Base-by-base conservation (phyloP, 805 yeast species). In the Myxozyma sirexii region DNA sequence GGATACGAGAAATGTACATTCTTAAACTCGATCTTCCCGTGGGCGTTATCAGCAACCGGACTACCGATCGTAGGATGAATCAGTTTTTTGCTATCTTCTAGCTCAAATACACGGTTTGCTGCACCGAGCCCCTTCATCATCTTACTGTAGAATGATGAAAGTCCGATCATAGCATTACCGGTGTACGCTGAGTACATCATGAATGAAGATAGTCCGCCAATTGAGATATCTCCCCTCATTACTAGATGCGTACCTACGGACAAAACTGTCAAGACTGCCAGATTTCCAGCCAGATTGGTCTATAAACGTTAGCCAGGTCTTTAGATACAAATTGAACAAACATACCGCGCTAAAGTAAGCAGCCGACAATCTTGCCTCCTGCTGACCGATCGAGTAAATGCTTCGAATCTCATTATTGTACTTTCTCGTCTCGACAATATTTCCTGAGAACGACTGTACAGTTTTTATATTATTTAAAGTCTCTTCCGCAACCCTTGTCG, bases 81-180 rank as follows among this genome's bases (percentile, higher is more conserved):
- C 5, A 78, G 72, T 0, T 97, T 94, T 63, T 84, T 78, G 73
- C 89, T 79, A 60, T 88, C 94, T 60, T 87, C 83, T 51, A 93
- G 77, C 72, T 93, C 98, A 76, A 93, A 92, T 27, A 93, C 83
- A 60, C 98, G 80, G 49, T 90, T 86, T 0, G 97, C 94, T 0
- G 98, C 97, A 49, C 98, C 98, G 5, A 92, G 88, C 54, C 97
- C 98, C 75, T 93, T 93, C 97, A 93, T 93, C 63, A 93, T 77
- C 72, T 93, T 97, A 1, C 96, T 85, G 72, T 92, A 93, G 71
- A 93, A 93, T 69, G 87, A 88, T 0, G 97, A 92, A 17, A 93
- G 72, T 0, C 97, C 97, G 72, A 88, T 88, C 68, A 92, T 88
- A 7, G 97, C 89, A 19, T 90, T 79, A 0, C 97, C 98, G 1